A percentile compares a stretch with the other conserved stretches of the same genome.
phyloP scores from a whole-genome alignment of 2,329 filamentous ascomycete species.

The Cladosporium sp. region DNA sequence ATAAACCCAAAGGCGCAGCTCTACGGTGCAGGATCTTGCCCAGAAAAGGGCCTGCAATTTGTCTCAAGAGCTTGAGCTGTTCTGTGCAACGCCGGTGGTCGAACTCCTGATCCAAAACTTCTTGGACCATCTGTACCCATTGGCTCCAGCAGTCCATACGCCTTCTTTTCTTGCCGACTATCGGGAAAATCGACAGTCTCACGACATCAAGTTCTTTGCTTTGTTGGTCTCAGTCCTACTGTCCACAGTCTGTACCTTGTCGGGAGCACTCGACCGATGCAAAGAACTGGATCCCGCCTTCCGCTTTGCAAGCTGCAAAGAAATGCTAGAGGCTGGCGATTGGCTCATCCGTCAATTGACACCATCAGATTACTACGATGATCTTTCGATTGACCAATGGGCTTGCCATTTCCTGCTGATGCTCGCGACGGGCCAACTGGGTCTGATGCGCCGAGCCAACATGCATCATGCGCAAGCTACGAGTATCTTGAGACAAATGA shows the following conservation, averaged over 20 bases:
- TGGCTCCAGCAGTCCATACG: background rate
- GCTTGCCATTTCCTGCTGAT: background rate
- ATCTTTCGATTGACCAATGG: background rate
- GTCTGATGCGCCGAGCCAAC: background rate
- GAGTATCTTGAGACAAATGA: slow-evolving; percentile 1
- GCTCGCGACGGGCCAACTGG: background rate
- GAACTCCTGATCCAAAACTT: background rate
- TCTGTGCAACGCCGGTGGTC: background rate
- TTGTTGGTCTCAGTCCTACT: background rate
- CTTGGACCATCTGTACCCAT: background rate
- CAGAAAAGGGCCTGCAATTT: background rate
- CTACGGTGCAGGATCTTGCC: background rate
- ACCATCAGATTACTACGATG: background rate
- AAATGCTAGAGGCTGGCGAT: slow-evolving; percentile 3
- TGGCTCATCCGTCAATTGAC: background rate
- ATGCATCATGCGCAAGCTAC: background rate
- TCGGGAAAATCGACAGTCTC: background rate
- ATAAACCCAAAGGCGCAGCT: background rate
- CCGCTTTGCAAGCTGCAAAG: background rate
- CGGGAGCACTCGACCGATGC: background rate
- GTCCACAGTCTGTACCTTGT: background rate
- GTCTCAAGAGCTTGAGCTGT: background rate
- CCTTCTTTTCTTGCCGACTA: background rate
- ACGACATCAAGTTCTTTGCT: background rate
- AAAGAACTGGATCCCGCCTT: background rate